These are phyloP conservation scores for Allium cepa DNA, from an alignment of 106 monocot species.

Conservation along the genomic window DNA sequence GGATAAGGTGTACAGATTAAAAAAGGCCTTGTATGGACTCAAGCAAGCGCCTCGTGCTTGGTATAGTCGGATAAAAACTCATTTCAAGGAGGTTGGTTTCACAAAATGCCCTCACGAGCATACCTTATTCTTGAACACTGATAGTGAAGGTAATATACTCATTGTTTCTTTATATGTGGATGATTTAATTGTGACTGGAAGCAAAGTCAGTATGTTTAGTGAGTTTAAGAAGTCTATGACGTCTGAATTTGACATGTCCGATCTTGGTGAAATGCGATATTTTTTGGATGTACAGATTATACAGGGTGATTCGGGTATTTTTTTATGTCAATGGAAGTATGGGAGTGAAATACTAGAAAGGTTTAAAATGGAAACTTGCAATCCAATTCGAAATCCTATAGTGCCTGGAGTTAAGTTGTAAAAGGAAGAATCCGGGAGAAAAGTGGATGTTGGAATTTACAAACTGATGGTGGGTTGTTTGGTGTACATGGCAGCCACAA, in stretches of 20 bases:
- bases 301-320: background rate
- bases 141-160: background rate
- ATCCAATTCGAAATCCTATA: background rate
- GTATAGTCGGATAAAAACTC: background rate
- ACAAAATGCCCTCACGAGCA: background rate
- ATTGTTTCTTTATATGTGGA: background rate
- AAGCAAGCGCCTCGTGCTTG: no score
- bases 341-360: background rate
- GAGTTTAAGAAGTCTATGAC: background rate
- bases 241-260: background rate
- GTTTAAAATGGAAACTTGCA: background rate
- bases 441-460: background rate
- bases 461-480: constrained; percentile 1
- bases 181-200: background rate
- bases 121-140: background rate
- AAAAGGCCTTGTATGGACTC: no score
- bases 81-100: background rate
- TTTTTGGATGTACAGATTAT: background rate
- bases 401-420: background rate
- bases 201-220: background rate
- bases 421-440: background rate
- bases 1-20: no score
- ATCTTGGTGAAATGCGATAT: background rate
- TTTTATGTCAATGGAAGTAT: background rate
- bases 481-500: constrained; percentile 7